These are phyloP conservation scores for Cnidoscolus chayamansa DNA, from an alignment of 441 rosid genomes.

Conservation along the genomic window DNA sequence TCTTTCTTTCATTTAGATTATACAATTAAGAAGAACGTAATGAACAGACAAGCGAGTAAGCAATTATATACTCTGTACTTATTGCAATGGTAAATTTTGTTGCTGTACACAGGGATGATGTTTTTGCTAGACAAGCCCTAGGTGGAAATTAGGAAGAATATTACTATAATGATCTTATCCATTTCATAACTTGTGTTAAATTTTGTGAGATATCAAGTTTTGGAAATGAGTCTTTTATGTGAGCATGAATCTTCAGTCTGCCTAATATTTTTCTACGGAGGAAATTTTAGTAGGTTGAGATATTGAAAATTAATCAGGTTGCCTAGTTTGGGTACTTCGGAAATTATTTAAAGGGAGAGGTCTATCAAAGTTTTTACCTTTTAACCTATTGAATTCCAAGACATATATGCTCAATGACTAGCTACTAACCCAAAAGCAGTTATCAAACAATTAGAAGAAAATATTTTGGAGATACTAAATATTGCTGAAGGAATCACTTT, in stretches of 20 bases:
- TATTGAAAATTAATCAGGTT: background rate
- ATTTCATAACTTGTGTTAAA: background rate
- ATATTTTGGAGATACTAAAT: too few species aligned
- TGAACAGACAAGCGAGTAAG: background rate
- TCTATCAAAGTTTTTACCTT: too few species aligned
- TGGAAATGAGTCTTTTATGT: background rate
- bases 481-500: too few species aligned
- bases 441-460: too few species aligned
- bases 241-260: background rate
- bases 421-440: too few species aligned
- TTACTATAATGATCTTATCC: background rate
- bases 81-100: background rate
- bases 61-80: background rate
- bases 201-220: background rate
- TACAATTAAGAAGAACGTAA: background rate
- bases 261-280: background rate
- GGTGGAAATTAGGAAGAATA: background rate
- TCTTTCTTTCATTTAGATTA: background rate
- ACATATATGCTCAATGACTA: too few species aligned
- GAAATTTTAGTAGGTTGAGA: background rate
- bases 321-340: too few species aligned
- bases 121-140: background rate
- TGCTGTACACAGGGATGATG: background rate
- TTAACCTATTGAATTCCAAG: too few species aligned
- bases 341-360: too few species aligned